Evolutionary conservation across 257 asterid species (phyloP), one percentile per base, ranked within the genome.

Genomic region (Perilla frutescens): DNA sequence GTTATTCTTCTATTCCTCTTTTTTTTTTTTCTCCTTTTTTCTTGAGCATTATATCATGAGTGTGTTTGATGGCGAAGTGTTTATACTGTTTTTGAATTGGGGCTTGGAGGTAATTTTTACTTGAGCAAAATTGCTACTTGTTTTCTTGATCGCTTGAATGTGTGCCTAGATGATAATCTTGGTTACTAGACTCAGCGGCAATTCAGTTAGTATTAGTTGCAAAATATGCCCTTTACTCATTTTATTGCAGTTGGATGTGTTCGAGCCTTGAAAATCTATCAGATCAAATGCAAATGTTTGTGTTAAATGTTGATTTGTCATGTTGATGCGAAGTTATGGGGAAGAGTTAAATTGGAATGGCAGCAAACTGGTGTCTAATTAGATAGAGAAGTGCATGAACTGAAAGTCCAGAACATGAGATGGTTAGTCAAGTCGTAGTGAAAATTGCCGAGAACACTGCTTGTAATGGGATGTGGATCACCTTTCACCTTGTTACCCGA

Each of bases 1-100:
- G 99, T 86, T 8, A 59, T 84, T 74, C 61, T 47, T 72, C 37
- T 41, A 2, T n/a, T 66, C 41, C 9, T 40, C 37, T 66, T 20
- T 20, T 1, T 20, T 20, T 20, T 20, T n/a, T n/a, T n/a, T n/a
- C n/a, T n/a, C n/a, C 26, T 20, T 20, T 67, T 5, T n/a, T 26
- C 8, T 6, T 15, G 26, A 3, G 43, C 31, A 1, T 67, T 45
- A 36, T 2, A 44, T 74, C 31, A 13, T 37, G 40, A 10, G 15
- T 40, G 58, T 68, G 39, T 45, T 65, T 77, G n/a, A n/a, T 62
- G 7, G 39, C 5, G 48, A 65, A 55, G 43, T 44, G 43, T 9
- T 5, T 9, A 10, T 7, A 1, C 48, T 47, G 48, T 26, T 62
- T 62, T 58, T 64, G 53, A 31, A 9, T 61, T 55, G 50, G 64